These are phyloP conservation scores for Pseudogymnoascus sp. DNA, from an alignment of 2,329 filamentous ascomycete species.

Conservation along the genomic window DNA sequence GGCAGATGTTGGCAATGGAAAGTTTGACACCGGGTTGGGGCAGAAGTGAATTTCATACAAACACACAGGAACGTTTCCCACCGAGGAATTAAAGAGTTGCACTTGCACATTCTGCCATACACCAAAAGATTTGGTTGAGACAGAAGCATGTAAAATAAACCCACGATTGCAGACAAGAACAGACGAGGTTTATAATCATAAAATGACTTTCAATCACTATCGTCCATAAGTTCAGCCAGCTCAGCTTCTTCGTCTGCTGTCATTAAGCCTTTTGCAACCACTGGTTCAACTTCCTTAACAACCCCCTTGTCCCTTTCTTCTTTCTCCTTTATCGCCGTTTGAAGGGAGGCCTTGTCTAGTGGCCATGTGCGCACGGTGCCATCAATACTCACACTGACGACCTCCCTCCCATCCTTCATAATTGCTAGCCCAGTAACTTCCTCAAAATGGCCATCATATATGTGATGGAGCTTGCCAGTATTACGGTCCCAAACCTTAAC, in stretches of 20 bases:
- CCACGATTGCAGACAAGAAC: neutral
- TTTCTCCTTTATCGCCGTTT: conserved; percentile 45
- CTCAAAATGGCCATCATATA: conserved; percentile 79
- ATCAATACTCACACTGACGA: conserved; percentile 85
- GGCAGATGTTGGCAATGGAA: neutral
- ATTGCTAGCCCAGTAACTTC: conserved; percentile 78
- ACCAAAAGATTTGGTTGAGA: neutral
- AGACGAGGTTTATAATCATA: neutral
- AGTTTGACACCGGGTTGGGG: neutral
- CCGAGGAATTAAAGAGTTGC: neutral
- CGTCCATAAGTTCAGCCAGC: conserved; percentile 82
- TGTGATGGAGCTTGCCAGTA: conserved; percentile 64
- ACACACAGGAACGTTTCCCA: neutral
- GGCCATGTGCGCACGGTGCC: conserved; percentile 82
- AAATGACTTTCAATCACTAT: conserved; percentile 43
- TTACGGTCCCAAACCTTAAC: conserved; percentile 79
- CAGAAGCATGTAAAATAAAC: neutral
- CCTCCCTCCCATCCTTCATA: conserved; percentile 41
- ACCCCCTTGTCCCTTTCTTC: conserved; percentile 38
- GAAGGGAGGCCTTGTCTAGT: conserved; percentile 53
- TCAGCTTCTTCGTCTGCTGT: conserved; percentile 91
- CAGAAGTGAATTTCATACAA: neutral
- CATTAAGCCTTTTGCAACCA: conserved; percentile 46
- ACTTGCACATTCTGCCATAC: neutral
- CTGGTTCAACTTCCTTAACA: conserved; percentile 34